Evolutionary conservation across 2,329 filamentous ascomycete genomes (phyloP).

Genomic region (Escovopsis weberi): DNA sequence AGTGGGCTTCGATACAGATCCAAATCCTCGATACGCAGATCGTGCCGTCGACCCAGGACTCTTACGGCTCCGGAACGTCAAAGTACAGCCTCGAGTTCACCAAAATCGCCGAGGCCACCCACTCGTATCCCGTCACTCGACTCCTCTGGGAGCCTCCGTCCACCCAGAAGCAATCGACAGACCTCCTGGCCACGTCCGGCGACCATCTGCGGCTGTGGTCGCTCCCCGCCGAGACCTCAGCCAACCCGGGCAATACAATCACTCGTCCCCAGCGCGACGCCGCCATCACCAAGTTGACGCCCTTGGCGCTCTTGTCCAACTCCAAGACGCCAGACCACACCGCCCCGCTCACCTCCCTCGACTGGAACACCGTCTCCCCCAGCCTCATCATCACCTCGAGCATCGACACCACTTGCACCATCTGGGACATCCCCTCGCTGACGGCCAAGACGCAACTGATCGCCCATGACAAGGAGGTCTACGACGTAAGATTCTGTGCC

Average conservation of each 20-base stretch:
- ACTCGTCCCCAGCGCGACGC: conserved; percentile 43
- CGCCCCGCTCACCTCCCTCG: conserved; percentile 84
- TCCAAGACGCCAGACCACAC: conserved; percentile 98
- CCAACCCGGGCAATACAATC: conserved; percentile 49
- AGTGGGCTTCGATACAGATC: conserved; percentile 41
- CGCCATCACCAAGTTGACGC: conserved; percentile 67
- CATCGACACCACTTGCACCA: conserved; percentile 97
- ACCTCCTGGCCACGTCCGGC: conserved; percentile 86
- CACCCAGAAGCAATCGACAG: conserved; percentile 86
- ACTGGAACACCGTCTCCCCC: conserved; percentile 96
- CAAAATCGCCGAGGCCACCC: conserved; percentile 89
- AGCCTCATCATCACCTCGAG: conserved; percentile 97
- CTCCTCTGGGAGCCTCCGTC: conserved; percentile 94
- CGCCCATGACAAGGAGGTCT: conserved; percentile 97
- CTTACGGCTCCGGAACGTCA: conserved; percentile 53
- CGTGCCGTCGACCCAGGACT: conserved; percentile 51
- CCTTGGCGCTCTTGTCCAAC: conserved; percentile 84
- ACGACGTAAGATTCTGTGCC: conserved; percentile 94
- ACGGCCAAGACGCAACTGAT: conserved; percentile 98
- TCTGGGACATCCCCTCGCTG: conserved; percentile 96
- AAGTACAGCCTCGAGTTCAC: conserved; percentile 77
- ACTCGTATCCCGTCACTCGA: conserved; percentile 92
- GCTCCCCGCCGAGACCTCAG: conserved; percentile 53
- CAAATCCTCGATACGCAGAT: conserved; percentile 91
- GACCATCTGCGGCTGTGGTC: conserved; percentile 94